Evolutionary conservation across 805 yeast species (phyloP), one percentile per base, ranked within the genome.

Genomic region (Yamadazyma sp.): DNA sequence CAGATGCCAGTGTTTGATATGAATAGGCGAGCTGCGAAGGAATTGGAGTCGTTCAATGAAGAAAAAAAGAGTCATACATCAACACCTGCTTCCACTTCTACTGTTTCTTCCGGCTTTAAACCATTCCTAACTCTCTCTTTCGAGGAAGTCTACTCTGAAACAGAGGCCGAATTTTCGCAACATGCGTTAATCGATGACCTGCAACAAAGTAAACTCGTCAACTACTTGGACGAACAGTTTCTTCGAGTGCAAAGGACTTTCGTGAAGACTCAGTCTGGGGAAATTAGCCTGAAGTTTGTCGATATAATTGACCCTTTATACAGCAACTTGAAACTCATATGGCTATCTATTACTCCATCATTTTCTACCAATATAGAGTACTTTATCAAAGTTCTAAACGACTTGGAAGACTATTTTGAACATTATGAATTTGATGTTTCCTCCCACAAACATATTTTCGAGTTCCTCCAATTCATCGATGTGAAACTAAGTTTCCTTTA

Each of bases 151-250:
- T 58, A 45, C 30, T 49, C 43, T 14, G 27, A 37, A 12, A 38
- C 53, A 5, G 32, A 30, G 25, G 6, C n/a, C 3, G 29, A 39
- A 16, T 30, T 42, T n/a, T 7, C 6, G 1, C 4, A 25, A 10
- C 46, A 45, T 37, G 23, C 21, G 2, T n/a, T 34, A 2, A 37
- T 45, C 3, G 30, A 54, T 8, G 38, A 40, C 11, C 14, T 43
- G 2, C 74, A 68, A 42, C 71, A 68, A 41, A 64, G 71, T 41
- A 57, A 52, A 38, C 47, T 64, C 16, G 45, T 64, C 28, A 64
- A 62, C 40, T 64, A 58, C 41, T 37, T 65, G 22, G 71, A 64
- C 44, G 67, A 63, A 28, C 44, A 57, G 23, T 52, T 65, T 22
- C 55, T 67, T 14, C 52, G 55, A 27, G 43, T 64, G 8, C 71